A percentile compares a stretch with the other conserved stretches of the same genome.
Conservation (phyloP, 768 basidiomycete species). For the Tricholoma flavovirens region DNA sequence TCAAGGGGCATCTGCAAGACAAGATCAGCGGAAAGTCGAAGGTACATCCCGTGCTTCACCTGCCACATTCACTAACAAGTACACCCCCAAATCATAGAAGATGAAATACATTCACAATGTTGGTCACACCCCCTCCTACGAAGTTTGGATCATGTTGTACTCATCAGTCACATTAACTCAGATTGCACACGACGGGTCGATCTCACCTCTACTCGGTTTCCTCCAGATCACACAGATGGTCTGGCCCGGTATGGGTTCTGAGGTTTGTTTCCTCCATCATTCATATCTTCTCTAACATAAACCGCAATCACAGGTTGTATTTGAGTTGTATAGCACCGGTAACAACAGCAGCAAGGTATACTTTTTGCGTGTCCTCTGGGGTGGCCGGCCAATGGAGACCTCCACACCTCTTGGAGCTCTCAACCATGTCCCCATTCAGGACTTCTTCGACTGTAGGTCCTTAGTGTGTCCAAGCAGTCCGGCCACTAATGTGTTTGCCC, state of each 20-base stretch:
- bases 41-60: slow-evolving; percentile 13
- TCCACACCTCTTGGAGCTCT: slow-evolving; percentile 42
- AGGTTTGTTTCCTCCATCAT: slow-evolving; percentile 17
- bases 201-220: slow-evolving; percentile 43
- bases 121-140: slow-evolving; percentile 4
- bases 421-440: slow-evolving; percentile 38
- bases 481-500: background rate
- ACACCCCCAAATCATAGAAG: slow-evolving; percentile 9
- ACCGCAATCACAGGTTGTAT: slow-evolving; percentile 26
- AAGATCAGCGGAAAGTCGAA: slow-evolving; percentile 31
- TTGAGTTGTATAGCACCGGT: slow-evolving; percentile 34
- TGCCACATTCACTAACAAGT: background rate
- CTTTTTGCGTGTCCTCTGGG: slow-evolving; percentile 46
- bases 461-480: background rate
- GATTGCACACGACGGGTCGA: slow-evolving; percentile 47
- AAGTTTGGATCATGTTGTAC: background rate
- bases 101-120: slow-evolving; percentile 41
- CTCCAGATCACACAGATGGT: slow-evolving; percentile 46
- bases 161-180: slow-evolving; percentile 6
- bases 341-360: slow-evolving; percentile 8
- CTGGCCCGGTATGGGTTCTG: slow-evolving; percentile 55
- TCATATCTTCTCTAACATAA: background rate
- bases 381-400: slow-evolving; percentile 44
- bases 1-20: slow-evolving; percentile 34
- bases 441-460: slow-evolving; percentile 38